phyloP scores from a whole-genome alignment of 129 eudicot species.

The Lactuca saligna region DNA sequence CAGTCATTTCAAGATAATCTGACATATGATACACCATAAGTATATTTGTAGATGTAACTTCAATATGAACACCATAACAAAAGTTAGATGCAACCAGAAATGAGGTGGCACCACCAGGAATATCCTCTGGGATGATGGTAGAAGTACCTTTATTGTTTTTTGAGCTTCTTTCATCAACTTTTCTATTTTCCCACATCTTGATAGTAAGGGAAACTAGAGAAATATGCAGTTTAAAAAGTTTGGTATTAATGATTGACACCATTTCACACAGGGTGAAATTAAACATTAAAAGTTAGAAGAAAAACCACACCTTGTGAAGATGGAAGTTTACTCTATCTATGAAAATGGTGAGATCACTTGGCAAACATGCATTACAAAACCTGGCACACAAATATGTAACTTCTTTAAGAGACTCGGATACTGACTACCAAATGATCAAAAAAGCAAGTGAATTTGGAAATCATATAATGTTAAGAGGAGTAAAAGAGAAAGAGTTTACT shows the following conservation, averaged over 20 bases:
- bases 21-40: slow-evolving; percentile 68
- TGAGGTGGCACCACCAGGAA: slow-evolving; percentile 63
- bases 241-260: not conserved
- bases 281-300: slow-evolving; percentile 4
- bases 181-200: slow-evolving; percentile 74
- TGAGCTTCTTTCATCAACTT: slow-evolving; percentile 49
- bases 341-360: slow-evolving; percentile 61
- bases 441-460: not conserved
- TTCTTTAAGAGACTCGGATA: not conserved
- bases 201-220: slow-evolving; percentile 80
- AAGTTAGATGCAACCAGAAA: slow-evolving; percentile 55
- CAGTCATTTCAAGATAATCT: slow-evolving; percentile 75
- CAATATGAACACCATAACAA: slow-evolving; percentile 64
- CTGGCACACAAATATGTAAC: slow-evolving; percentile 32
- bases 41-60: slow-evolving; percentile 62
- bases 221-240: slow-evolving; percentile 15
- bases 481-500: slow-evolving; percentile 38
- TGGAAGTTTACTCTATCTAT: slow-evolving; percentile 55
- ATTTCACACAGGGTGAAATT: not conserved
- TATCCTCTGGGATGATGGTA: slow-evolving; percentile 40
- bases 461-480: not conserved
- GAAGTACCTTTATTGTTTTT: slow-evolving; percentile 32
- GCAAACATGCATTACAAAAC: slow-evolving; percentile 64
- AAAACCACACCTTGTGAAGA: slow-evolving; percentile 63
- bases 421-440: too few species aligned